Evolutionary conservation across 139 green algal species (phyloP).

Genomic region (Dunaliella sp.): DNA sequence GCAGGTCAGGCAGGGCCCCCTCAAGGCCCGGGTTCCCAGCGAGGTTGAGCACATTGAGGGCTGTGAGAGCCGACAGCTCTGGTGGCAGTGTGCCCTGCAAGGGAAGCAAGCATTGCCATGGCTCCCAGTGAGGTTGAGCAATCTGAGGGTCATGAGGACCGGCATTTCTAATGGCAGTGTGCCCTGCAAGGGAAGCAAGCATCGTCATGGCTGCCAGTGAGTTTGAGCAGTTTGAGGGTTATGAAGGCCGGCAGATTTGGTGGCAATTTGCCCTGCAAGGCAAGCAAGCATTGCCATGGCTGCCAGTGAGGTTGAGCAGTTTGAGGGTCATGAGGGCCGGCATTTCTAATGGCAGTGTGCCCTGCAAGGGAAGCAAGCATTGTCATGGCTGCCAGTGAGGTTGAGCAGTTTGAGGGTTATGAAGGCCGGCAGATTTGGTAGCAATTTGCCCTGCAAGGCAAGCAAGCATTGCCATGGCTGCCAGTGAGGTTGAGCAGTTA

Average conservation of each 20-base stretch:
- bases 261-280: slow-evolving; percentile 28
- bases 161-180: slow-evolving; percentile 17
- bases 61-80: neutral
- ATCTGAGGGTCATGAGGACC: slow-evolving; percentile 16
- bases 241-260: neutral
- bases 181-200: too few species aligned
- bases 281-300: too few species aligned
- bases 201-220: slow-evolving; percentile 23
- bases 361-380: too few species aligned
- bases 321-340: slow-evolving; percentile 17
- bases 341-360: slow-evolving; percentile 21
- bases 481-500: too few species aligned
- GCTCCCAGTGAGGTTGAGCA: slow-evolving; percentile 25
- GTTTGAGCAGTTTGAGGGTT: slow-evolving; percentile 19
- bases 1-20: slow-evolving; percentile 1
- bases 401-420: too few species aligned
- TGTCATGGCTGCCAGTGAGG: too few species aligned
- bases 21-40: slow-evolving; percentile 25
- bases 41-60: slow-evolving; percentile 25
- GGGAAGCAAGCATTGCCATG: too few species aligned
- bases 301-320: slow-evolving; percentile 21
- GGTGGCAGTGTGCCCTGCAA: slow-evolving; percentile 29
- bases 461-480: too few species aligned
- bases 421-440: too few species aligned
- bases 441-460: too few species aligned